Conservation (phyloP, 352 stramenopile genomes). For the Bremia lactucae region DNA sequence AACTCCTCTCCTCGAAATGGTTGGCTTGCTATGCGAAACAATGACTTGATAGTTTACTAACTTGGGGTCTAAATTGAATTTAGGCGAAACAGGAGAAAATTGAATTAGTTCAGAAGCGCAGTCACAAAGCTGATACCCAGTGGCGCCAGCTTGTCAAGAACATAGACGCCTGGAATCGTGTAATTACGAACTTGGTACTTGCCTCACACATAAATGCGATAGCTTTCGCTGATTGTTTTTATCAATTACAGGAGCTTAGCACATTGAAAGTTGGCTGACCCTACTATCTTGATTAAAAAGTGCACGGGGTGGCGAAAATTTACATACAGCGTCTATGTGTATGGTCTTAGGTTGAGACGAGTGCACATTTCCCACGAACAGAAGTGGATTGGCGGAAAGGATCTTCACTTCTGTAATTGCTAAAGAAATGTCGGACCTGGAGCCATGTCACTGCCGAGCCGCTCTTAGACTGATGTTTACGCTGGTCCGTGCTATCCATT, state of each 20-base stretch:
- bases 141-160: slow-evolving; percentile 76
- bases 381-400: slow-evolving; percentile 34
- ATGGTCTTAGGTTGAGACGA: too few relatives aligned
- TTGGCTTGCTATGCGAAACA: slow-evolving; percentile 5
- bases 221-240: too few relatives aligned
- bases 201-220: too few relatives aligned
- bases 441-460: slow-evolving; percentile 67
- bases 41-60: neutral
- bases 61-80: neutral
- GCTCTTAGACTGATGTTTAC: slow-evolving; percentile 63
- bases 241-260: slow-evolving; percentile 21
- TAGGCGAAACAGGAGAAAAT: slow-evolving; percentile 38
- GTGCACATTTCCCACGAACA: too few relatives aligned
- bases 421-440: slow-evolving; percentile 70
- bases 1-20: slow-evolving; percentile 37
- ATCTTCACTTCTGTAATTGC: slow-evolving; percentile 60
- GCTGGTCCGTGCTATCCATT: slow-evolving; percentile 40
- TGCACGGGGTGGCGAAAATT: too few relatives aligned
- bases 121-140: slow-evolving; percentile 38
- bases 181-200: slow-evolving; percentile 67
- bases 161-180: slow-evolving; percentile 82
- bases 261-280: slow-evolving; percentile 13
- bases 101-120: slow-evolving; percentile 16
- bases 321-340: too few relatives aligned
- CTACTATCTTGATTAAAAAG: neutral